These are phyloP conservation scores for Boletus patriciae DNA, from an alignment of 768 basidiomycete genomes.

Conservation along the genomic window DNA sequence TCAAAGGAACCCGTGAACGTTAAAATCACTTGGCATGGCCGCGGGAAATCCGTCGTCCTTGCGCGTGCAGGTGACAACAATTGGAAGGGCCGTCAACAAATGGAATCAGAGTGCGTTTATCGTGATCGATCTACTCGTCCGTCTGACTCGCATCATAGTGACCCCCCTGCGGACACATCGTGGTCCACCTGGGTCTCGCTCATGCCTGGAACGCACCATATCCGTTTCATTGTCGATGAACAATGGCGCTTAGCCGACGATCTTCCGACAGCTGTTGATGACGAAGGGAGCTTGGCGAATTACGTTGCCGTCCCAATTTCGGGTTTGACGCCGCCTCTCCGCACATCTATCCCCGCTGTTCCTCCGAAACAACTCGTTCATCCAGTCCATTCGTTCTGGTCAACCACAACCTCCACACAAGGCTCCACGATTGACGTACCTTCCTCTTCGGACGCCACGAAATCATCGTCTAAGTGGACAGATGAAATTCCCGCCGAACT, in stretches of 20 bases:
- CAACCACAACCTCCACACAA: slow-evolving; percentile 37
- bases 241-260: slow-evolving; percentile 78
- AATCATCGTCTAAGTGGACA: slow-evolving; percentile 60
- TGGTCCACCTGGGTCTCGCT: slow-evolving; percentile 50
- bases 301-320: slow-evolving; percentile 63
- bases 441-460: slow-evolving; percentile 32
- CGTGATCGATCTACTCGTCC: slow-evolving; percentile 4
- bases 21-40: slow-evolving; percentile 65
- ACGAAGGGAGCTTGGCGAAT: slow-evolving; percentile 92
- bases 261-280: slow-evolving; percentile 87
- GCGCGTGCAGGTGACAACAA: slow-evolving; percentile 73
- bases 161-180: slow-evolving; percentile 35
- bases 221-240: slow-evolving; percentile 94
- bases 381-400: slow-evolving; percentile 45
- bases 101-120: slow-evolving; percentile 61
- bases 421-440: slow-evolving; percentile 29
- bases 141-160: slow-evolving; percentile 25
- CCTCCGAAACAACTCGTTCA: slow-evolving; percentile 28
- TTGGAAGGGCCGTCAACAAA: slow-evolving; percentile 67
- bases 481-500: slow-evolving; percentile 75
- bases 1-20: slow-evolving; percentile 38
- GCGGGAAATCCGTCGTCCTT: slow-evolving; percentile 62
- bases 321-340: slow-evolving; percentile 32
- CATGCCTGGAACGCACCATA: slow-evolving; percentile 87
- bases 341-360: slow-evolving; percentile 37